Evolutionary conservation across 169 alveolate genomes (phyloP), one percentile per base, ranked within the genome.

Genomic region (Babesia caballi): DNA sequence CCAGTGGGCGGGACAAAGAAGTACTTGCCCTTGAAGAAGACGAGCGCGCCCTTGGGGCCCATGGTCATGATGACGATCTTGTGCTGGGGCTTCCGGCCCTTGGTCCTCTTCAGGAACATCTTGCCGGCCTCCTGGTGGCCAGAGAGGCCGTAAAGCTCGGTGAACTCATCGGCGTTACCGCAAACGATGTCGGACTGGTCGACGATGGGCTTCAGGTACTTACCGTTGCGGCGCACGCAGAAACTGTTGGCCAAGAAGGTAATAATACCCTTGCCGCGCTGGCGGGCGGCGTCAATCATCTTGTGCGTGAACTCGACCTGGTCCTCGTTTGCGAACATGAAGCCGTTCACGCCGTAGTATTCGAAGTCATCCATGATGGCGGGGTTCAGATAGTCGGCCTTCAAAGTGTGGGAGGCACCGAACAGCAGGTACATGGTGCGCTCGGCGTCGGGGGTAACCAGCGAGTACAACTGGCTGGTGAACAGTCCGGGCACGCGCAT

Each of bases 341-440:
- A 57, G 2, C 53, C 52, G 36, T 33, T 38, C 53, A 57, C 47
- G 9, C 3, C 47, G 47, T 36, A 57, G 51, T 19, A 57, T 53
- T 57, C 67, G 33, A 8, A 57, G 7, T 15, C 19, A 1, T 57
- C 67, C 67, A 57, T 57, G n/a, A 57, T 19, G 30, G 15, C 21
- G 28, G 8, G 23, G 11, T 15, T 19, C 19, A 57, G 8, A 15
- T 32, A 12, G 4, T 1, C 41, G 14, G 44, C 3, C 32, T 6
- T 33, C 47, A 57, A 1, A 14, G 4, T 33, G 51, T 57, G 67
- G 1, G 67, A 57, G 1, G 67, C 67, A 5, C 67, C 67, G 47
- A 57, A 40, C 36, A 57, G 2, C 67, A 57, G 23, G 28, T 38
- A 57, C 67, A 57, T 57, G 33, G 67, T 57, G 36, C 67, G 51